These are phyloP conservation scores for Paramecium sexaurelia DNA, from an alignment of 73 alveolate species.

Conservation along the genomic window DNA sequence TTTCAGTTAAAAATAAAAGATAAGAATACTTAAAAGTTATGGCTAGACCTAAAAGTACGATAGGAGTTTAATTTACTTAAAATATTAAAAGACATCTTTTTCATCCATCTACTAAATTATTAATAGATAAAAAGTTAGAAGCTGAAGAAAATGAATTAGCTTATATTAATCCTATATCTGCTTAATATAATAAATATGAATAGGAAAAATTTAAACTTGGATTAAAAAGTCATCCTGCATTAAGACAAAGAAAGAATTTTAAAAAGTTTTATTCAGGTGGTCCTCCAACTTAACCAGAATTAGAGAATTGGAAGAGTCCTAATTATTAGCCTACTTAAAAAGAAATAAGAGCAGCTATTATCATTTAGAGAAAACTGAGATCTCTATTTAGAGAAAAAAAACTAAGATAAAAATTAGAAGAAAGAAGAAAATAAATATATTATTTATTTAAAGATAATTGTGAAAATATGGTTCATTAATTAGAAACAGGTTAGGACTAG, in stretches of 20 bases:
- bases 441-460: slow-evolving; percentile 49
- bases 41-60: slow-evolving; percentile 45
- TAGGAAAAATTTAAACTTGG: slow-evolving; percentile 42
- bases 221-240: slow-evolving; percentile 57
- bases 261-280: slow-evolving; percentile 66
- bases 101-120: slow-evolving; percentile 61
- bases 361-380: slow-evolving; percentile 16
- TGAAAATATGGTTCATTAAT: background rate
- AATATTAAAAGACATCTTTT: slow-evolving; percentile 43
- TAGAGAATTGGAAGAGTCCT: background rate
- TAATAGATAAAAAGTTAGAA: slow-evolving; percentile 37
- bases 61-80: background rate
- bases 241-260: slow-evolving; percentile 6
- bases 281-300: background rate
- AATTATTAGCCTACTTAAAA: slow-evolving; percentile 34
- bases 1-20: background rate
- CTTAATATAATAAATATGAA: slow-evolving; percentile 33
- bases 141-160: slow-evolving; percentile 24
- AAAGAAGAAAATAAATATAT: slow-evolving; percentile 1
- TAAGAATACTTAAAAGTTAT: background rate
- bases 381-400: slow-evolving; percentile 28
- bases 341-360: slow-evolving; percentile 31
- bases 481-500: background rate
- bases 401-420: slow-evolving; percentile 17
- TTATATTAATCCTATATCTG: background rate